These are phyloP conservation scores for Nicotiana otophora DNA, from an alignment of 257 asterid species.

Conservation along the genomic window DNA sequence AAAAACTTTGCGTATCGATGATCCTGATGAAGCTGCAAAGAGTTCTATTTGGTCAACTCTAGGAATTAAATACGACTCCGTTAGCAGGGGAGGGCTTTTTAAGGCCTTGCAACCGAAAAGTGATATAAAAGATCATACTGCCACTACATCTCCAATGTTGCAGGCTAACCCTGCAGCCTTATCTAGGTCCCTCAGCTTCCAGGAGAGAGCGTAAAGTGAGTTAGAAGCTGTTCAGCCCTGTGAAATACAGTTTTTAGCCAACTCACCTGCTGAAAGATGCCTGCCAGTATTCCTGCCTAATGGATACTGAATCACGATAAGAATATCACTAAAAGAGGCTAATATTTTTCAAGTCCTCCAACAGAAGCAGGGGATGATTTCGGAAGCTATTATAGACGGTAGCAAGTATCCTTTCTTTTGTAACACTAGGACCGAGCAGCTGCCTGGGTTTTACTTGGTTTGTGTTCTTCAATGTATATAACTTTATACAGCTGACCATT, in stretches of 20 bases:
- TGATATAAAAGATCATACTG: slow-evolving; percentile 20
- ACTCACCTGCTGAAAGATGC: not conserved
- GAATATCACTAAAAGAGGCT: not conserved
- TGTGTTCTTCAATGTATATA: slow-evolving; percentile 33
- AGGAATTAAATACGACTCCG: slow-evolving; percentile 56
- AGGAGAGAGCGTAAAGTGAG: slow-evolving; percentile 34
- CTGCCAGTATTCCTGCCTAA: not conserved
- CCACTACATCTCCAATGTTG: slow-evolving; percentile 26
- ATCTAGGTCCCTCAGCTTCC: slow-evolving; percentile 65
- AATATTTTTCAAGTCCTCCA: not conserved
- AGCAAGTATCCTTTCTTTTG: slow-evolving; percentile 14
- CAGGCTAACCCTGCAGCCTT: slow-evolving; percentile 84
- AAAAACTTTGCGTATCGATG: slow-evolving; percentile 69
- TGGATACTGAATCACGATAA: not conserved
- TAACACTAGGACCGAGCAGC: not conserved
- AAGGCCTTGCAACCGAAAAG: slow-evolving; percentile 58
- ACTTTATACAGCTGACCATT: slow-evolving; percentile 21
- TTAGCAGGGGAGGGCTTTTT: slow-evolving; percentile 48
- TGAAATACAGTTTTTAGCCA: too few species aligned
- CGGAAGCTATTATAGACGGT: slow-evolving; percentile 4
- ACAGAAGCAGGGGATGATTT: not conserved
- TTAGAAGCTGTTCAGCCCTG: not conserved
- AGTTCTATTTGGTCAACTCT: slow-evolving; percentile 83
- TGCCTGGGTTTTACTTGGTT: slow-evolving; percentile 11
- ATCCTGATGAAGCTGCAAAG: slow-evolving; percentile 83